Evolutionary conservation across 352 stramenopile species (phyloP).

Genomic region (Pythium apleroticum): DNA sequence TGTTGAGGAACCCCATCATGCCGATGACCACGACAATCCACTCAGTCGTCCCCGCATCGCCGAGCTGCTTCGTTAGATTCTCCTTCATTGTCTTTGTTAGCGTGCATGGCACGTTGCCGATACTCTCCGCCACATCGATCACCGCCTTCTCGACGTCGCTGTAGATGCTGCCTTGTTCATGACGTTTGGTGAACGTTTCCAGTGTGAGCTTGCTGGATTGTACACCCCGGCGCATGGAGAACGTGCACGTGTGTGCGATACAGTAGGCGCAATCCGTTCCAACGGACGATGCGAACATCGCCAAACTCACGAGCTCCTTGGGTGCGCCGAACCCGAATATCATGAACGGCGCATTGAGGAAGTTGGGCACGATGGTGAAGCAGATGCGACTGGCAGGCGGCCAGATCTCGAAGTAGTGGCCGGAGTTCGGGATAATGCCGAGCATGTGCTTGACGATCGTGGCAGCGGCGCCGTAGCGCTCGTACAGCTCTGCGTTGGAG

Average conservation of each 20-base stretch:
- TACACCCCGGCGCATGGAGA: constrained; percentile 8
- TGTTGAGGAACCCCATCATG: constrained; percentile 14
- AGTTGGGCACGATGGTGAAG: constrained; percentile 15
- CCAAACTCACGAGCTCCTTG: constrained; percentile 7
- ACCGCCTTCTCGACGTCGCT: not conserved
- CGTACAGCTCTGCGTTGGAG: constrained; percentile 11
- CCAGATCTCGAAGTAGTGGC: constrained; percentile 15
- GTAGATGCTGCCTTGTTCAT: not conserved
- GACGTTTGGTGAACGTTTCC: not conserved
- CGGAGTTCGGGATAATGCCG: constrained; percentile 8
- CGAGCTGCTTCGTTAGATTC: not conserved
- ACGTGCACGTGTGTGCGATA: constrained; percentile 6
- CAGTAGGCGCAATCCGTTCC: constrained; percentile 10
- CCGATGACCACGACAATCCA: constrained; percentile 4
- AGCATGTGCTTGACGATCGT: constrained; percentile 14
- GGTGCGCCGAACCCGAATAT: constrained; percentile 4
- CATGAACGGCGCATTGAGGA: constrained; percentile 16
- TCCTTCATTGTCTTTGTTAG: constrained; percentile 1
- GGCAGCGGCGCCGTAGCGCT: constrained; percentile 8
- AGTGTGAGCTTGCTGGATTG: constrained; percentile 9
- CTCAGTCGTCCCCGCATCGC: not conserved
- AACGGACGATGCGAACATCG: constrained; percentile 10
- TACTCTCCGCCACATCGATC: constrained; percentile 9
- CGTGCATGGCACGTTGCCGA: constrained; percentile 10
- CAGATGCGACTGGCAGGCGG: constrained; percentile 12